Evolutionary conservation across 1,284 basidiomycete species (phyloP).

Genomic region (Puccinia hordei): DNA sequence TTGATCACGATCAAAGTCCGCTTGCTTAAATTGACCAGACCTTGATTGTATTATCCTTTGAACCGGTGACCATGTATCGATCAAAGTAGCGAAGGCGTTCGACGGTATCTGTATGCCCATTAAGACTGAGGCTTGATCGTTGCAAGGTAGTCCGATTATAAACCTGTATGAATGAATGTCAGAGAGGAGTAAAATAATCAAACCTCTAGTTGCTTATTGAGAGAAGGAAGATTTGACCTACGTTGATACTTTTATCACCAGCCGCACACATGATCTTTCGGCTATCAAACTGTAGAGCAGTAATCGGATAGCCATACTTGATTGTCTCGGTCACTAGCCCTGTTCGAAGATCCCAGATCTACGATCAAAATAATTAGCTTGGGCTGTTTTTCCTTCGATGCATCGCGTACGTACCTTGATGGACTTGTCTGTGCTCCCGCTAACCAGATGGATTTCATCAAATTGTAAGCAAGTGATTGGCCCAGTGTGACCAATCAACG

Average conservation of each 20-base stretch:
- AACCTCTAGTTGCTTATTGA: neutral
- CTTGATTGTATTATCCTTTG: slow-evolving; percentile 82
- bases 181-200: neutral
- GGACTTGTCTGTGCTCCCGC: slow-evolving; percentile 91
- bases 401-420: slow-evolving; percentile 68
- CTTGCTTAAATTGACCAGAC: slow-evolving; percentile 80
- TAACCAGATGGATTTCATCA: slow-evolving; percentile 89
- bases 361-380: slow-evolving; percentile 46
- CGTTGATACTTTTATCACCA: slow-evolving; percentile 70
- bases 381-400: neutral
- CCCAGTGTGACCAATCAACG: slow-evolving; percentile 86
- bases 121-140: slow-evolving; percentile 77
- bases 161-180: slow-evolving; percentile 64
- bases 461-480: slow-evolving; percentile 95
- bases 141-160: slow-evolving; percentile 95
- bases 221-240: slow-evolving; percentile 63
- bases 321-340: slow-evolving; percentile 86
- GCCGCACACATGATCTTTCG: slow-evolving; percentile 91
- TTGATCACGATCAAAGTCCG: neutral
- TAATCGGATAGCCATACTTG: slow-evolving; percentile 86
- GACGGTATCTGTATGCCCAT: slow-evolving; percentile 89
- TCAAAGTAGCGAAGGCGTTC: slow-evolving; percentile 94
- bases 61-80: slow-evolving; percentile 87
- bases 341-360: slow-evolving; percentile 84
- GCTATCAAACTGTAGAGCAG: slow-evolving; percentile 86